phyloP scores from a whole-genome alignment of 768 basidiomycete species.

The Pholiota conissans region DNA sequence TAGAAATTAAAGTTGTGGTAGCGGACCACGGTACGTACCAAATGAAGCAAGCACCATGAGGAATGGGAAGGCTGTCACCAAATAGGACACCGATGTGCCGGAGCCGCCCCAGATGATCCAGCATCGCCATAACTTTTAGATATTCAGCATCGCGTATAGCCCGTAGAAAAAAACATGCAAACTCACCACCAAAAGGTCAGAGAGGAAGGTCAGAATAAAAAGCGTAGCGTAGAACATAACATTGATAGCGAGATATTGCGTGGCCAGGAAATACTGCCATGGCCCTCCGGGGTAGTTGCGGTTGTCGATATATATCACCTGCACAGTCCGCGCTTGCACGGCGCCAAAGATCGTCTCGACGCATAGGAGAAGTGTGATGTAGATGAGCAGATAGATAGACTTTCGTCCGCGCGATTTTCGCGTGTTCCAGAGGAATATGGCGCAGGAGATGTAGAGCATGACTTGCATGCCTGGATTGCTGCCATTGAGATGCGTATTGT shows the following conservation, averaged over 20 bases:
- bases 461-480: slow-evolving; percentile 33
- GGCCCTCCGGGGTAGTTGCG: slow-evolving; percentile 43
- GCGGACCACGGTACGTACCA: slow-evolving; percentile 25
- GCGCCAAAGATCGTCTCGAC: slow-evolving; percentile 38
- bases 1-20: no score
- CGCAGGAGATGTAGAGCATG: slow-evolving; percentile 36
- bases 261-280: slow-evolving; percentile 42
- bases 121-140: slow-evolving; percentile 42
- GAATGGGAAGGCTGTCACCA: slow-evolving; percentile 34
- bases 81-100: slow-evolving; percentile 28
- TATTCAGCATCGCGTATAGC: neutral
- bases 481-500: neutral
- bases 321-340: slow-evolving; percentile 40
- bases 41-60: slow-evolving; percentile 39
- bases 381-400: slow-evolving; percentile 33
- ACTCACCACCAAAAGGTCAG: slow-evolving; percentile 43
- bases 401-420: slow-evolving; percentile 24
- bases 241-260: slow-evolving; percentile 40
- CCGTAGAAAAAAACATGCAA: neutral
- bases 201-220: slow-evolving; percentile 42
- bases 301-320: slow-evolving; percentile 42
- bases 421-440: slow-evolving; percentile 31
- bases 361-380: slow-evolving; percentile 35
- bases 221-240: slow-evolving; percentile 43
- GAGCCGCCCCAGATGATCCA: slow-evolving; percentile 45